Evolutionary conservation across 2,329 filamentous ascomycete genomes (phyloP).

Genomic region (Stachybotrys chlorohalonatus): DNA sequence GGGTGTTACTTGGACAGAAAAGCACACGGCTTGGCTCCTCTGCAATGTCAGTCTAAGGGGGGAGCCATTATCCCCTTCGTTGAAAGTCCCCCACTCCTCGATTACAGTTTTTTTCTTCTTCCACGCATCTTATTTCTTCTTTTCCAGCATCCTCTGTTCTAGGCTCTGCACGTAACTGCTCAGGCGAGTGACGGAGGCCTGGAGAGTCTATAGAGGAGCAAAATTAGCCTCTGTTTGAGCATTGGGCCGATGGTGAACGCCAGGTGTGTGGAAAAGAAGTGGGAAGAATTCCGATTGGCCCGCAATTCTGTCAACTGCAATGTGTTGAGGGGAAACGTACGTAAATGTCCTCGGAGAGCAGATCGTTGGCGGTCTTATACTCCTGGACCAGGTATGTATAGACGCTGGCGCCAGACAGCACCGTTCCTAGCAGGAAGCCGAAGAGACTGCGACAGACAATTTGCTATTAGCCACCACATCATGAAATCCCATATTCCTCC

Average conservation of each 20-base stretch:
- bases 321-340: constrained; percentile 46
- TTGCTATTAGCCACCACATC: neutral
- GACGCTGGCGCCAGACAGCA: constrained; percentile 67
- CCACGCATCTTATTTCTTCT: neutral
- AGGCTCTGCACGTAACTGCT: constrained; percentile 74
- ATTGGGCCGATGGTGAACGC: neutral
- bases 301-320: no score
- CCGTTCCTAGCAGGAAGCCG: constrained; percentile 81
- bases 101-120: no score
- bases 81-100: no score
- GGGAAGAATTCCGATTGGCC: neutral
- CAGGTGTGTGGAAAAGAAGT: neutral
- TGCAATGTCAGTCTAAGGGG: no score
- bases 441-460: constrained; percentile 53
- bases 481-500: neutral
- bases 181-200: constrained; percentile 78
- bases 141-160: constrained; percentile 59
- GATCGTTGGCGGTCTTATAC: constrained; percentile 87
- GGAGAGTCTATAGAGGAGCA: constrained; percentile 55
- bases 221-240: neutral
- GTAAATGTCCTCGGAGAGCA: constrained; percentile 92
- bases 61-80: no score
- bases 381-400: constrained; percentile 93
- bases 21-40: no score
- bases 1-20: no score